Percentiles rank a stretch among this genome's conserved stretches.
Evolutionary conservation across 2,329 filamentous ascomycete genomes (phyloP).

Genomic region (Cladosporium sp.): DNA sequence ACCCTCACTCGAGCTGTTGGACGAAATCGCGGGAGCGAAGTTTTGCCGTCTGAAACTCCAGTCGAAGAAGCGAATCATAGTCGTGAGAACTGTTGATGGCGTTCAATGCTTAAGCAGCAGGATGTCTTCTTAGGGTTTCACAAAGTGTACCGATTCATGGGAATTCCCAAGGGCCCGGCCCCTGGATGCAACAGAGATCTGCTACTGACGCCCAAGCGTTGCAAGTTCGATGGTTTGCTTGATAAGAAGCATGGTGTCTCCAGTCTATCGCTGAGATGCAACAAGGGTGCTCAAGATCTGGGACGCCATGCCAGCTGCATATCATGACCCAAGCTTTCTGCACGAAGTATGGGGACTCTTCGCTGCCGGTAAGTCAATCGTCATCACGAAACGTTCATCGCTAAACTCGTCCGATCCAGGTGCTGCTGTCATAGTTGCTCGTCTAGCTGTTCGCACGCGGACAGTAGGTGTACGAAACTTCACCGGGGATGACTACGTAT

Average conservation of each 20-base stretch:
- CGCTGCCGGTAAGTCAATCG: conserved; percentile 23
- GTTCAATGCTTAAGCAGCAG: background rate
- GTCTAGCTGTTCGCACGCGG: conserved; percentile 35
- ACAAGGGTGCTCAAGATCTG: background rate
- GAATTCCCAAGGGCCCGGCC: background rate
- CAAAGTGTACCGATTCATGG: background rate
- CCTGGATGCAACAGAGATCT: background rate
- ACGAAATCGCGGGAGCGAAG: background rate
- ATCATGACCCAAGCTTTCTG: conserved; percentile 20
- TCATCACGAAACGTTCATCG: background rate
- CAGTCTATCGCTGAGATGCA: background rate
- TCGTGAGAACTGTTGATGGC: background rate
- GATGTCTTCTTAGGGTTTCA: background rate
- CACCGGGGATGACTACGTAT: conserved; percentile 38
- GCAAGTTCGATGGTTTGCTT: background rate
- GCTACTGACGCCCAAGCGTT: background rate
- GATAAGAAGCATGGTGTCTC: background rate
- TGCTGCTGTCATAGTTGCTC: conserved; percentile 28
- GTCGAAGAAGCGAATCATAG: background rate
- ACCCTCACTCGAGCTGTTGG: background rate
- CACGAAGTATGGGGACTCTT: conserved; percentile 26
- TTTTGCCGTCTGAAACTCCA: background rate
- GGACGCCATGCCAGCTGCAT: background rate
- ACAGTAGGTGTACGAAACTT: conserved; percentile 37
- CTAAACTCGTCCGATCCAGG: background rate